phyloP scores from a whole-genome alignment of 306 rosid genomes.

The Delonix regia region DNA sequence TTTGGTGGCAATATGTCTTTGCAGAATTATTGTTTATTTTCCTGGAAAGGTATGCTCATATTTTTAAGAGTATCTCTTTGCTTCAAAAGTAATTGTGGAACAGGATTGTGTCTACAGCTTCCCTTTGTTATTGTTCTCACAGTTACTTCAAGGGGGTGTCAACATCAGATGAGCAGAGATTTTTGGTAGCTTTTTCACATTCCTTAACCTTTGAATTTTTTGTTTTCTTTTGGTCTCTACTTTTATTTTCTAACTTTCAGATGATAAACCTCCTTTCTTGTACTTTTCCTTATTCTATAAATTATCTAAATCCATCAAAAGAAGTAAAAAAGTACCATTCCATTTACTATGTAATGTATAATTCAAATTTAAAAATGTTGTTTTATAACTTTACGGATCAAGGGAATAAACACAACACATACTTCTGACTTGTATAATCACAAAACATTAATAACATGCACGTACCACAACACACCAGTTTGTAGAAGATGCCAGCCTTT shows the following conservation, averaged over 20 bases:
- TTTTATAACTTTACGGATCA: conserved; percentile 27
- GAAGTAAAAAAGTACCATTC: neutral
- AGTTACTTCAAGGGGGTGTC: neutral
- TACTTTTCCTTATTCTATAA: neutral
- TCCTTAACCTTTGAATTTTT: neutral
- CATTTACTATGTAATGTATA: conserved; percentile 8
- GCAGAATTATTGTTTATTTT: neutral
- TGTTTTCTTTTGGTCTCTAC: neutral
- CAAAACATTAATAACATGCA: conserved; percentile 32
- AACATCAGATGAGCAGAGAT: neutral
- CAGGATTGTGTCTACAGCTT: neutral
- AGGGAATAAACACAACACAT: conserved; percentile 12
- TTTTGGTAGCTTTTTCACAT: neutral
- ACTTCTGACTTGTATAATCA: conserved; percentile 8
- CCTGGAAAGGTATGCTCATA: neutral
- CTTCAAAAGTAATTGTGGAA: neutral
- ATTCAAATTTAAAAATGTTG: conserved; percentile 18
- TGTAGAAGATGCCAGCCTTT: conserved; percentile 83
- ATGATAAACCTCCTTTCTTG: neutral
- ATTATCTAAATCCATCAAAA: neutral
- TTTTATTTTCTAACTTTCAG: neutral
- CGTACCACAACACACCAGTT: conserved; percentile 94
- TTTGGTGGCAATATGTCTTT: neutral
- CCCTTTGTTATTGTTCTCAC: neutral
- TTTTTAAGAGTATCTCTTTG: neutral